These are phyloP conservation scores for Scheffersomyces coipomensis DNA, from an alignment of 805 yeast species.

Conservation along the genomic window DNA sequence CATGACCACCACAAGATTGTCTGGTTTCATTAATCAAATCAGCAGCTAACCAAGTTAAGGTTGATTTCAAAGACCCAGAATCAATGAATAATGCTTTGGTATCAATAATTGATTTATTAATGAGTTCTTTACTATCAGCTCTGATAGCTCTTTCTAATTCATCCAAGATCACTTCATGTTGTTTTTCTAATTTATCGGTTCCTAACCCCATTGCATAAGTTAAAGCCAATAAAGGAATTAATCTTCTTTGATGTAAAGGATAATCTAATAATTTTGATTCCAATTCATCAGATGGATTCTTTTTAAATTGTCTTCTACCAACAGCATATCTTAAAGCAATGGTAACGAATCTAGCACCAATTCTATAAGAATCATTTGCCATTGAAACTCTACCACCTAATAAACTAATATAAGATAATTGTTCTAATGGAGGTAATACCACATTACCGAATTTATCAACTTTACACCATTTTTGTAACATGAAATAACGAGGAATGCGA, in stretches of 20 bases:
- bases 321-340: slow-evolving; percentile 88
- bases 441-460: slow-evolving; percentile 71
- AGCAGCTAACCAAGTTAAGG: slow-evolving; percentile 84
- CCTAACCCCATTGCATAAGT: slow-evolving; percentile 75
- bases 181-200: slow-evolving; percentile 56
- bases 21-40: slow-evolving; percentile 83
- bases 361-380: slow-evolving; percentile 83
- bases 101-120: slow-evolving; percentile 49
- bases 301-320: slow-evolving; percentile 80
- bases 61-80: slow-evolving; percentile 85
- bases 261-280: slow-evolving; percentile 82
- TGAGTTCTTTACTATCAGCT: slow-evolving; percentile 46
- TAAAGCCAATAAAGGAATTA: slow-evolving; percentile 80
- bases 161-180: slow-evolving; percentile 48
- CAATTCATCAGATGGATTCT: slow-evolving; percentile 35
- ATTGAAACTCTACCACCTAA: slow-evolving; percentile 86
- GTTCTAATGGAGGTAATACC: slow-evolving; percentile 79
- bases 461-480: slow-evolving; percentile 78
- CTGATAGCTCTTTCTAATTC: slow-evolving; percentile 55
- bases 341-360: slow-evolving; percentile 74
- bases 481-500: slow-evolving; percentile 75
- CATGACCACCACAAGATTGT: slow-evolving; percentile 96
- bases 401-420: slow-evolving; percentile 83
- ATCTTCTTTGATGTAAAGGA: slow-evolving; percentile 84
- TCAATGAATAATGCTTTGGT: slow-evolving; percentile 79